phyloP scores from a whole-genome alignment of 1,284 basidiomycete genomes.

The Erythrobasidium hasegawianum region DNA sequence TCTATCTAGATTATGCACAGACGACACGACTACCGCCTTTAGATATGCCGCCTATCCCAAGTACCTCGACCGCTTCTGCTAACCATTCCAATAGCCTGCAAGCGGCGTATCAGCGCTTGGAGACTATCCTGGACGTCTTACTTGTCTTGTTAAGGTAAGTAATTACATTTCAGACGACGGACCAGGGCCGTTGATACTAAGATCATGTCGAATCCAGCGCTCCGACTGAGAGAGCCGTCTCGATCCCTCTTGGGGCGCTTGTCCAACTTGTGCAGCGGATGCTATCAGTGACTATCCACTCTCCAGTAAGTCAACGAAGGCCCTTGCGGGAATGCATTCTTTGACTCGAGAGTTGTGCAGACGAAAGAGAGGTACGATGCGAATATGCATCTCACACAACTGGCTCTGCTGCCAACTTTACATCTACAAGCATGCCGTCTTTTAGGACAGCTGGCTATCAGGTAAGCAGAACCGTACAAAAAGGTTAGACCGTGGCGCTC shows the following conservation, averaged over 20 bases:
- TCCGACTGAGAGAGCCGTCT: slow-evolving; percentile 29
- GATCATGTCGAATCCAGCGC: background rate
- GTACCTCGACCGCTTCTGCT: slow-evolving; percentile 4
- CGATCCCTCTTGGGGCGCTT: slow-evolving; percentile 21
- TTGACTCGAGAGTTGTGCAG: background rate
- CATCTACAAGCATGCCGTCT: slow-evolving; percentile 20
- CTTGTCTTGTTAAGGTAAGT: slow-evolving; percentile 19
- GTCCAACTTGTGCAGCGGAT: slow-evolving; percentile 20
- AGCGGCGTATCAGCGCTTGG: background rate
- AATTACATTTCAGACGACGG: too few relatives aligned
- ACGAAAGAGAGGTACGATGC: slow-evolving; percentile 19
- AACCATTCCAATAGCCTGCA: background rate
- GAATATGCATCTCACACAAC: slow-evolving; percentile 6
- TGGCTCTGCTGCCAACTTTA: slow-evolving; percentile 18
- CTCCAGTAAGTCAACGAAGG: background rate
- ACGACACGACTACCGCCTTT: slow-evolving; percentile 1
- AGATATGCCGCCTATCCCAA: slow-evolving; percentile 30
- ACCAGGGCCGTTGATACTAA: too few relatives aligned
- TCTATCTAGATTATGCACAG: slow-evolving; percentile 6
- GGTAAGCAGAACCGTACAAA: slow-evolving; percentile 18
- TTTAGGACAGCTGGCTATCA: slow-evolving; percentile 11
- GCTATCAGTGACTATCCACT: slow-evolving; percentile 11
- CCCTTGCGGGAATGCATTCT: background rate
- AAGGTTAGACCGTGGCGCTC: too few relatives aligned
- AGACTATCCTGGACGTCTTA: slow-evolving; percentile 11